A percentile compares a stretch with the other conserved stretches of the same genome.
Evolutionary conservation across 768 basidiomycete genomes (phyloP).

Genomic region (Fomitopsis pulvina): DNA sequence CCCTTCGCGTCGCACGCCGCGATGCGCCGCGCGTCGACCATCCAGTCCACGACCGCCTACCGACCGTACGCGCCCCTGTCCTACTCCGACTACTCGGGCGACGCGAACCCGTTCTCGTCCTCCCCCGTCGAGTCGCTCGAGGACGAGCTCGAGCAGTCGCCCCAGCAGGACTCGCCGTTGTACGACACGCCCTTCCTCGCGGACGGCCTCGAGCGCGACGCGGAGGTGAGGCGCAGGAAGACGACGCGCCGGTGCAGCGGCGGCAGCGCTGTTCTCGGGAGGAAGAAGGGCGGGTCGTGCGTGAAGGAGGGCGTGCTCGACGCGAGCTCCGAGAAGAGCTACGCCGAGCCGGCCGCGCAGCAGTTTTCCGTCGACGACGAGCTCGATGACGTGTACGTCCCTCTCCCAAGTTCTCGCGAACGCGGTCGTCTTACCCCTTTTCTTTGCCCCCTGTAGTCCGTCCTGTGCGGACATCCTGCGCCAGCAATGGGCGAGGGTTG

Average conservation of each 20-base stretch:
- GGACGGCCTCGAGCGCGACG: conserved; percentile 7
- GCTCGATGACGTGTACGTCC: not conserved
- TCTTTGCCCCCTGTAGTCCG: not conserved
- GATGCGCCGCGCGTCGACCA: conserved; percentile 14
- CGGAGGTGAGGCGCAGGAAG: conserved; percentile 10
- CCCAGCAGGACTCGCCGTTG: conserved; percentile 5
- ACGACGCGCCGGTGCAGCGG: conserved; percentile 2
- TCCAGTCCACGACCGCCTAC: conserved; percentile 10
- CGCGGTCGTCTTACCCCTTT: not conserved
- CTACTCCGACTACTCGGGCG: conserved; percentile 15
- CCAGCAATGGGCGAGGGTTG: not conserved
- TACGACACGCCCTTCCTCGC: not conserved
- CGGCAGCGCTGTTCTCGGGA: conserved; percentile 3
- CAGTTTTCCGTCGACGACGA: conserved; percentile 1
- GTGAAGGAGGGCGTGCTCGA: not conserved
- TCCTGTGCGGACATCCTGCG: not conserved
- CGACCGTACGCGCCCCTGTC: conserved; percentile 11
- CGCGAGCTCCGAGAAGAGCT: conserved; percentile 10
- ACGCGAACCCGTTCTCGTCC: conserved; percentile 13
- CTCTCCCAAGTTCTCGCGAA: not conserved
- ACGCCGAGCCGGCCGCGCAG: conserved; percentile 1
- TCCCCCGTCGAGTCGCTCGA: conserved; percentile 19
- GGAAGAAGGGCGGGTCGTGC: conserved; percentile 8
- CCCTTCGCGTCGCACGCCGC: conserved; percentile 14
- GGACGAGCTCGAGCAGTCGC: conserved; percentile 18